Evolutionary conservation across 371 early-diverging fungal genomes (phyloP), one percentile per base, ranked within the genome.

Genomic region (Capillidium rhysosporum): DNA sequence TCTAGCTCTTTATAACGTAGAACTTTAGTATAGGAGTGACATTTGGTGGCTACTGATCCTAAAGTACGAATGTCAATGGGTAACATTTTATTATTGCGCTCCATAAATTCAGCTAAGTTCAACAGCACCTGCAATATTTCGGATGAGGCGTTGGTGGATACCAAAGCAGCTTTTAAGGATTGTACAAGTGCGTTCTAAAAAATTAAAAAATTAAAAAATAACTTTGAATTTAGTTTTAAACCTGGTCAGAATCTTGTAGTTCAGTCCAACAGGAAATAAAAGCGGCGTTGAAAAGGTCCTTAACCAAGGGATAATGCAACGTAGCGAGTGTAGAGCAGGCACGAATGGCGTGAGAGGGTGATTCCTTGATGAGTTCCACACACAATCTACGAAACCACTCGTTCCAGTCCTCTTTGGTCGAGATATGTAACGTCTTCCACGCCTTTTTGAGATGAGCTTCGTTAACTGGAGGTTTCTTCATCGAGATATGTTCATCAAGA

Each of bases 91-190:
- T 91, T 92, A 63, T 95, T 92, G 55, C 90, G 93, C 65, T 98
- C 97, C 96, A 98, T 93, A 57, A 91, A 94, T 65, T 94, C 98
- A n/a, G 94, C 94, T 21, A 98, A 73, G 56, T 92, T 89, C 31
- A 98, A 71, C 18, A 98, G 68, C 0, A 80, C 80, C 63, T 91
- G 92, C 52, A 92, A 71, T 47, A 92, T 84, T 60, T 98, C 95
- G 1, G 89, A 82, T 5, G 97, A 90, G 39, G 89, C 87, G 40
- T 80, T 86, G 8, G 81, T 75, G 14, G 89, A 84, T 16, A 76
- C 73, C 7, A 93, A 68, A 4, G 94, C 97, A 1, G 78, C 80
- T 61, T 92, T 88, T 18, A 96, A 65, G 0, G 86, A 79, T 10
- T 65, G 65, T 1, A 93, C 89, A 12, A 98, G 69, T 57, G 91